Evolutionary conservation across 495 filamentous ascomycete genomes (phyloP).

Genomic region (Neurospora sp.): DNA sequence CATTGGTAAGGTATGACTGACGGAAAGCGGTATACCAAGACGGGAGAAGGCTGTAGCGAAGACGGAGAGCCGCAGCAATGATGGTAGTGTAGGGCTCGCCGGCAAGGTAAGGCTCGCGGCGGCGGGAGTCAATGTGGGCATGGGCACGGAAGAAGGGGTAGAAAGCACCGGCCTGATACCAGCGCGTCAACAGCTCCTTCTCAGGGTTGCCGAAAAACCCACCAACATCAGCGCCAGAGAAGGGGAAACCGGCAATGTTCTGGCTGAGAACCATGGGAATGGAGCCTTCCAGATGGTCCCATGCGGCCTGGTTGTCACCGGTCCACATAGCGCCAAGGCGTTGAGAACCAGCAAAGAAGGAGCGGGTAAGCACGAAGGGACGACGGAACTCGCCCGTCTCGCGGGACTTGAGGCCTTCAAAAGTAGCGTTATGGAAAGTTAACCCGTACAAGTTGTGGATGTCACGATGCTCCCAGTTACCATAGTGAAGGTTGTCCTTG

Average conservation of each 20-base stretch:
- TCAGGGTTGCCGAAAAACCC: constrained; percentile 96
- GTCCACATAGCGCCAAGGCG: constrained; percentile 95
- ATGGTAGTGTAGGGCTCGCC: constrained; percentile 78
- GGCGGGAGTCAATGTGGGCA: constrained; percentile 90
- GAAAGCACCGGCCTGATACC: constrained; percentile 96
- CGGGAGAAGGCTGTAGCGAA: constrained; percentile 83
- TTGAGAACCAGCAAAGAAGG: constrained; percentile 85
- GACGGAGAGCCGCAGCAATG: constrained; percentile 75
- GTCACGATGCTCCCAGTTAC: constrained; percentile 93
- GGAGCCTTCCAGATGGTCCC: constrained; percentile 77
- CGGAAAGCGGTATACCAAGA: constrained; percentile 97
- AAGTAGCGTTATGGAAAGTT: constrained; percentile 89
- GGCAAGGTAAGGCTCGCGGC: constrained; percentile 84
- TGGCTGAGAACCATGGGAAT: constrained; percentile 90
- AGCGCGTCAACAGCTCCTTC: constrained; percentile 80
- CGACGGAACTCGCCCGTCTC: constrained; percentile 65
- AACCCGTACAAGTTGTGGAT: constrained; percentile 91
- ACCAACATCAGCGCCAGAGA: constrained; percentile 90
- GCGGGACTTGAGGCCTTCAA: constrained; percentile 67
- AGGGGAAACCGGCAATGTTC: constrained; percentile 87
- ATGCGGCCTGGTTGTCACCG: constrained; percentile 87
- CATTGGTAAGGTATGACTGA: constrained; percentile 69
- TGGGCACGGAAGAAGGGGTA: constrained; percentile 99
- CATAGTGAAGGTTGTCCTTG: constrained; percentile 89
- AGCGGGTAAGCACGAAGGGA: constrained; percentile 86